Base-by-base conservation (phyloP, 1,284 basidiomycete species). In the Leccinum variabile region DNA sequence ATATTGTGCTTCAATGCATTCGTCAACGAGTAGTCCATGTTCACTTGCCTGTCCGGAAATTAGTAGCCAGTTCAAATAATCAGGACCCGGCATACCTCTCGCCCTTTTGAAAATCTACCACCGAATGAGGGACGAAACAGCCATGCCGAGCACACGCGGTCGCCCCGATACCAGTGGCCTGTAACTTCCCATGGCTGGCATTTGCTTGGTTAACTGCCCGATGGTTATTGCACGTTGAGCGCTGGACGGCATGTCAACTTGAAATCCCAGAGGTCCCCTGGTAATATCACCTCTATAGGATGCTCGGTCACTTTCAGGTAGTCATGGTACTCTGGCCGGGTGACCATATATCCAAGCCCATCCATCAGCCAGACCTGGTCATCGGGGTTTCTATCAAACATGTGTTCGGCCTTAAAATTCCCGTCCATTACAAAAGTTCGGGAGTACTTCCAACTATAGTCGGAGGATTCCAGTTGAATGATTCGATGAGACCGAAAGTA, bases 21-120 rank as follows among this genome's bases (percentile, higher is more conserved):
- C 2, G 60, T 8, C 22, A 71, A 22, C 0, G 61, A 56, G n/a
- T 67, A 72, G 33, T 72, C 69, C 61, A 72, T 71, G 49, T 71
- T 71, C 1, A 39, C 35, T 25, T 69, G 66, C 9, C 70, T 71
- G 50, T 16, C 7, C 9, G n/a, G 13, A 3, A 9, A 50, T 50
- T 25, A 25, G 13, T 10, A 50, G 10, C 18, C n/a, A n/a, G n/a
- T n/a, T n/a, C n/a, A n/a, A n/a, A n/a, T n/a, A n/a, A n/a, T n/a
- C n/a, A n/a, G n/a, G n/a, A n/a, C n/a, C n/a, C 9, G 2, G 5
- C 52, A 2, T 37, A 68, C 68, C 59, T 22, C 66, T 65, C 5
- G 7, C 52, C 52, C 14, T 53, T 53, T 32, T 32, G 52, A 53
- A 53, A 53, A 18, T 54, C 53, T 7, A 66, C 65, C 28, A 66